Base-by-base conservation (phyloP, 73 alveolate genomes). In the Durusdinium trenchii region DNA sequence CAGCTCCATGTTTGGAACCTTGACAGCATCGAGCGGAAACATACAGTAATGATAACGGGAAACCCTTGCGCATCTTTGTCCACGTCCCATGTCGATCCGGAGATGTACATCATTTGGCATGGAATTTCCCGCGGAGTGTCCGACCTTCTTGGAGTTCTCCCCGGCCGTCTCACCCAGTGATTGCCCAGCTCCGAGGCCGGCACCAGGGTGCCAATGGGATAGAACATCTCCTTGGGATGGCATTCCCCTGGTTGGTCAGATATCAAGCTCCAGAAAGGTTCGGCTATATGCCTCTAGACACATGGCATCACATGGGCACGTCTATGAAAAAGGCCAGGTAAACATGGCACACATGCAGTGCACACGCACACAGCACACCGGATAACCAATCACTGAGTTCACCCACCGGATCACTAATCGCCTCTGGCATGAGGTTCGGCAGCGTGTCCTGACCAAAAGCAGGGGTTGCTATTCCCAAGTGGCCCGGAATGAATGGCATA, bases 1-100 rank as follows among this genome's bases (percentile, higher is more conserved):
- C 69, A 91, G 89, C 48, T 91, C 98, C 98, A 91, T 91, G 89
- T 67, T 67, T 35, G 98, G 98, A 32, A 91, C 98, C 98, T 91
- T 62, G 47, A n/a, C 4, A 23, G 73, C 73, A 32, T 32, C n/a
- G 30, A 60, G 73, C 73, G n/a, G 0, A 32, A 60, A 60, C n/a
- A 60, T 32, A 23, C 73, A 23, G 30, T 23, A 60, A 23, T 60
- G n/a, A 23, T 23, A 32, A 60, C 30, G 84, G 84, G 40, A 32
- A 51, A 32, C 51, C 84, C 36, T 14, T 26, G 45, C 51, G n/a
- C 35, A 75, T 30, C 85, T 16, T 0, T 14, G 40, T 7, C 18
- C 52, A 36, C 40, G 85, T 35, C 36, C 42, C 62, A 20, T 60
- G 42, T 23, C 18, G 62, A 45, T 40, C 83, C 47, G 9, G 85